Evolutionary conservation across 768 basidiomycete species (phyloP), one percentile per base, ranked within the genome.

Genomic region (Sporobolomyces phaffii): DNA sequence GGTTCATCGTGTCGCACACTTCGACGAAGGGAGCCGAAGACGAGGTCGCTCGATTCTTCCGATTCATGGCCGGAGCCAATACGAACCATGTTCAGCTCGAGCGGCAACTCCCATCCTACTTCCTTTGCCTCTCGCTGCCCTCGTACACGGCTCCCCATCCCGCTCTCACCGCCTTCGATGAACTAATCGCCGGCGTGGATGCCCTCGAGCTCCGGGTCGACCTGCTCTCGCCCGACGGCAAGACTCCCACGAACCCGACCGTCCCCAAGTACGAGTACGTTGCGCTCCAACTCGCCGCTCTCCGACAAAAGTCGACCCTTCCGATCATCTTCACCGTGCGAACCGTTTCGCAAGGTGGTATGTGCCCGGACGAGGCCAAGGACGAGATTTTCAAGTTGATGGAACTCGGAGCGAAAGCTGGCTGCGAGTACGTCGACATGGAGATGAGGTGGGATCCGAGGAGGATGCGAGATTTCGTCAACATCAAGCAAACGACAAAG

Each of bases 181-280:
- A 87, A 48, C 77, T 99, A 65, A 84, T 84, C 0, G 81, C 84
- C 22, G 96, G 96, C 6, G 89, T 86, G 10, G 93, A 98, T 74
- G 94, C 92, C 0, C 78, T 98, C 65, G 96, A 99, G 77, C 76
- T 98, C n/a, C 86, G 94, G 14, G 92, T 91, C 15, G 96, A 99
- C 76, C 82, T 98, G 11, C 81, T 99, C 24, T 85, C 84, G 20
- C 73, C 84, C 75, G 61, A 73, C 33, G 81, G 81, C 22, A 59
- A 72, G 33, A 69, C 78, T 1, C 77, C 79, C 20, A 76, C 81
- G 28, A 81, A 80, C 1, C 81, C 82, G 1, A 81, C 81, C 62
- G 84, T 90, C 28, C 87, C 92, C 1, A 80, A 89, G 1, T 73
- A 80, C 34, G 76, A 81, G 0, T 96, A 91, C 74, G 90, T 98